Base-by-base conservation (phyloP, 2,329 filamentous ascomycete species). In the Aspergillus brunneoviolaceus region DNA sequence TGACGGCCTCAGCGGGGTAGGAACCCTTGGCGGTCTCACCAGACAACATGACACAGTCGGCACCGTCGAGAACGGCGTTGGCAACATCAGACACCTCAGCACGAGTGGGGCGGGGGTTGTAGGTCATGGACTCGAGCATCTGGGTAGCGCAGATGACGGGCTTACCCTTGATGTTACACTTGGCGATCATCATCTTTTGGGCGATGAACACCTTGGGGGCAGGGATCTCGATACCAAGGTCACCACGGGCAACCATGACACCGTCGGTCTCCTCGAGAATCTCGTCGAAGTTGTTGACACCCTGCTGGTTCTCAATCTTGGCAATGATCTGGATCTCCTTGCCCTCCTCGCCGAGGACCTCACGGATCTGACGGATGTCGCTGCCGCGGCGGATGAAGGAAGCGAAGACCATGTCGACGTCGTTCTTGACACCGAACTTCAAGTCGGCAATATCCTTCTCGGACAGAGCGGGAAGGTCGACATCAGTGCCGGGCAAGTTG, bases 101-200 rank as follows among this genome's bases (percentile, higher is more conserved):
- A 81, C 95, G 92, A 65, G 95, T 99, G 55, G 95, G 95, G 65
- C 95, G 91, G 69, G 95, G 95, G 85, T 99, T 99, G 86, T 96
- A 97, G 80, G 96, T 99, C 95, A 99, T 99, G 69, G 92, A 96
- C 87, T 99, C 95, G 70, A 99, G 87, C 95, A 99, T 99, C 85
- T 99, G 95, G 47, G 95, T 99, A 62, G 95, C 95, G 81, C 94
- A 98, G 78, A 99, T 97, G 78, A 94, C 93, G 69, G 95, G 95
- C 87, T 99, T 99, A 80, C 95, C 95, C 70, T 92, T 93, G 76
- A 97, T 88, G 85, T 99, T 99, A 88, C 95, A 99, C 89, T 98
- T 98, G 81, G 95, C 93, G 80, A 99, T 99, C 87, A 99, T 93
- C 91, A 99, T 99, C 90, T 99, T 99, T 85, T 99, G 95, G 59